Evolutionary conservation across 805 yeast species (phyloP).

Genomic region (Candida khao-thaluensis): DNA sequence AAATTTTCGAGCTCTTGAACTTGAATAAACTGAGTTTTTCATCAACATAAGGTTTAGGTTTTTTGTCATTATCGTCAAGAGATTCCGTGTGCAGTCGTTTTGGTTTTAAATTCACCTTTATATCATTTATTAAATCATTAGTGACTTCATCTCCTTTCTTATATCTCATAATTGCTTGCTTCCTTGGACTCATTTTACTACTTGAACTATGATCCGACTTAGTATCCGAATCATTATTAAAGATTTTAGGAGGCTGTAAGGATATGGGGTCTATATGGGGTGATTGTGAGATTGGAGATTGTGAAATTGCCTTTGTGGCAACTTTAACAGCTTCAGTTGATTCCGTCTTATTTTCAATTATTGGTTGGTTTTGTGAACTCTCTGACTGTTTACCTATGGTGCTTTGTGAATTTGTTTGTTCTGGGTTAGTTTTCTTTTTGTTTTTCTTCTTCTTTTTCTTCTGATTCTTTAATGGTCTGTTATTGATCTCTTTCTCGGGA

Average conservation of each 20-base stretch:
- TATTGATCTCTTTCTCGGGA: slow-evolving; percentile 1
- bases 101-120: slow-evolving; percentile 26
- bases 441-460: slow-evolving; percentile 7
- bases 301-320: not conserved
- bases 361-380: too few relatives aligned
- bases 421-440: too few relatives aligned
- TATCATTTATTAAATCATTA: slow-evolving; percentile 25
- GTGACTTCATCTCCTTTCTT: slow-evolving; percentile 26
- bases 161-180: slow-evolving; percentile 39
- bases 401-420: too few relatives aligned
- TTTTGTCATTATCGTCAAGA: slow-evolving; percentile 3
- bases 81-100: slow-evolving; percentile 2
- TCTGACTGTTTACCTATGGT: too few relatives aligned
- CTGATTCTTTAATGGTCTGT: slow-evolving; percentile 3
- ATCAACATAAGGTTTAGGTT: slow-evolving; percentile 23
- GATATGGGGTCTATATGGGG: not conserved
- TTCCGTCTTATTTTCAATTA: too few relatives aligned
- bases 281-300: not conserved
- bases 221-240: not conserved
- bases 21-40: slow-evolving; percentile 37
- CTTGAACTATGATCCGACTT: slow-evolving; percentile 3
- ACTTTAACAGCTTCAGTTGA: too few relatives aligned
- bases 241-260: not conserved
- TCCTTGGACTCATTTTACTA: slow-evolving; percentile 32
- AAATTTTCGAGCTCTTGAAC: slow-evolving; percentile 30